These are phyloP conservation scores for Lodderomyces orthopsilosis DNA, from an alignment of 1,139 yeast genomes.

Conservation along the genomic window DNA sequence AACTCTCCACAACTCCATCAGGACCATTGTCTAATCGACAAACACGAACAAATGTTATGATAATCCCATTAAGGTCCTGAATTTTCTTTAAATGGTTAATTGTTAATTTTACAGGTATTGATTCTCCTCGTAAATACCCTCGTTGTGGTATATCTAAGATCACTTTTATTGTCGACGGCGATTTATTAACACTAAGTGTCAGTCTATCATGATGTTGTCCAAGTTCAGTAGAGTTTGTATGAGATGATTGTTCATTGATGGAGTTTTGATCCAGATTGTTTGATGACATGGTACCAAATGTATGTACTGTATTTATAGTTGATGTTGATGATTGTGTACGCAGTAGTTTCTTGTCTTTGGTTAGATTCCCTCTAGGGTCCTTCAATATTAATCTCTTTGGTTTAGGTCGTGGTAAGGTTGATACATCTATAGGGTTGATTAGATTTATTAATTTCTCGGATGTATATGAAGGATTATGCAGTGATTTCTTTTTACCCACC, in stretches of 20 bases:
- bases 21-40: conserved; percentile 73
- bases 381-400: conserved; percentile 64
- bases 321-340: conserved; percentile 54
- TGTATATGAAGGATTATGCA: conserved; percentile 31
- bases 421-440: conserved; percentile 72
- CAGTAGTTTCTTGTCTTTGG: conserved; percentile 27
- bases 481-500: conserved; percentile 15
- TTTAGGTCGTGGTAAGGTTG: conserved; percentile 61
- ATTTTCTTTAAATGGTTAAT: conserved; percentile 69
- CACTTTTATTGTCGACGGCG: conserved; percentile 42
- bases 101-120: conserved; percentile 65
- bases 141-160: conserved; percentile 59
- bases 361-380: conserved; percentile 29
- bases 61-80: conserved; percentile 72
- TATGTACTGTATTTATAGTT: conserved; percentile 34
- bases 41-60: conserved; percentile 76
- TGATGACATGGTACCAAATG: conserved; percentile 38
- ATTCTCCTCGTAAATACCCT: conserved; percentile 78
- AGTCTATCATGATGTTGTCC: conserved; percentile 2
- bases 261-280: conserved; percentile 29
- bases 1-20: conserved; percentile 66
- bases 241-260: conserved; percentile 9
- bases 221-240: conserved; percentile 3
- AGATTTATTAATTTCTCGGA: conserved; percentile 60
- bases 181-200: conserved; percentile 6